Percentiles rank a stretch among this genome's conserved stretches.
phyloP scores from a whole-genome alignment of 495 filamentous ascomycete genomes.

The Parachaetomium inaequale region DNA sequence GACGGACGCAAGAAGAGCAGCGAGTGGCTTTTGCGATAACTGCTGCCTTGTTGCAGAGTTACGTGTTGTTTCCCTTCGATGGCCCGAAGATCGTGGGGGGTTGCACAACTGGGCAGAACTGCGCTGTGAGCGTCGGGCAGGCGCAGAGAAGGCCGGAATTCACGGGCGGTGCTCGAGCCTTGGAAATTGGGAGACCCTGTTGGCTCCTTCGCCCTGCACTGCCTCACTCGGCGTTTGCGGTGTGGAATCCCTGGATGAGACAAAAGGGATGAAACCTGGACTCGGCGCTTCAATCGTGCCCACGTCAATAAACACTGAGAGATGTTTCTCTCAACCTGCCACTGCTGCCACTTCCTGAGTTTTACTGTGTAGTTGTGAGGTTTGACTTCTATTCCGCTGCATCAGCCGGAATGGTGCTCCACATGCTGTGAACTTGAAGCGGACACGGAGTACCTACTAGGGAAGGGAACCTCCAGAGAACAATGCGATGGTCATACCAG shows the following conservation, averaged over 20 bases:
- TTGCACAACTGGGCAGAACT: slow-evolving; percentile 3
- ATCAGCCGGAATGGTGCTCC: not conserved
- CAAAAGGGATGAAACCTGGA: not conserved
- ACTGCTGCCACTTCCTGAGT: no score
- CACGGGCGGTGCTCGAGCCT: slow-evolving; percentile 11
- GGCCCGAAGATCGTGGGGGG: not conserved
- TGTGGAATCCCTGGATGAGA: not conserved
- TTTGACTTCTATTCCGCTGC: not conserved
- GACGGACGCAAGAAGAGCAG: not conserved
- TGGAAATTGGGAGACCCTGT: slow-evolving; percentile 13
- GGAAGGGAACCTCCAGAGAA: not conserved
- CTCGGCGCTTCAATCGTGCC: not conserved
- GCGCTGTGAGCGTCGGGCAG: not conserved
- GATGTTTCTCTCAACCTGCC: not conserved
- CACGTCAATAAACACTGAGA: not conserved
- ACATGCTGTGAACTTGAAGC: not conserved
- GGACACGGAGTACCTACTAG: not conserved
- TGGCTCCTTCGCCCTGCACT: slow-evolving; percentile 14
- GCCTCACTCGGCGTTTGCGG: slow-evolving; percentile 7
- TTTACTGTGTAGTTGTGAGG: no score
- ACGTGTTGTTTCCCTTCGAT: not conserved
- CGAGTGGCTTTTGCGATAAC: not conserved
- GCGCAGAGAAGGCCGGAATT: slow-evolving; percentile 1
- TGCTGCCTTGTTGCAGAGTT: not conserved
- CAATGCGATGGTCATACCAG: not conserved